phyloP scores from a whole-genome alignment of 805 yeast species.

The Ogataea zsoltii region DNA sequence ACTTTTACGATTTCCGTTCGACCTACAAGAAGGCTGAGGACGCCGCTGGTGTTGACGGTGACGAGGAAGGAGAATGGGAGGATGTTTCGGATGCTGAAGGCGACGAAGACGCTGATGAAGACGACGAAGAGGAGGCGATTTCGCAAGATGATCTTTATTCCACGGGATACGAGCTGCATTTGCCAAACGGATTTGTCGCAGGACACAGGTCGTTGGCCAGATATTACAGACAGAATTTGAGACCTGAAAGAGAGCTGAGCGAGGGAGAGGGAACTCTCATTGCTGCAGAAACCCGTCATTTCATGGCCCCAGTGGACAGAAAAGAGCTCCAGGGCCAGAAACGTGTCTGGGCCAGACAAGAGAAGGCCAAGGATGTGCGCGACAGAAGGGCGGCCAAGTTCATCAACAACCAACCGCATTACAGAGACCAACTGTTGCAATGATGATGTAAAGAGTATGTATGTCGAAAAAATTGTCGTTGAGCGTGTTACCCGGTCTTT shows the following conservation, averaged over 20 bases:
- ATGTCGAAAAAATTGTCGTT: not conserved
- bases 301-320: conserved; percentile 42
- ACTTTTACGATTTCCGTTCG: conserved; percentile 81
- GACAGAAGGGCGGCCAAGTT: conserved; percentile 61
- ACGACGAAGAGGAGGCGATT: conserved; percentile 34
- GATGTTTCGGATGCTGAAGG: conserved; percentile 33
- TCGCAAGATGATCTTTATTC: conserved; percentile 34
- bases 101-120: conserved; percentile 36
- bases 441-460: conserved; percentile 8
- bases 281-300: conserved; percentile 69
- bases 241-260: conserved; percentile 47
- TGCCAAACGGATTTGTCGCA: conserved; percentile 76
- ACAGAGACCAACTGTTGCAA: conserved; percentile 68
- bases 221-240: conserved; percentile 66
- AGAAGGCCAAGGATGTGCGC: conserved; percentile 48
- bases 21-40: conserved; percentile 44
- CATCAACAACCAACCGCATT: conserved; percentile 82
- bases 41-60: conserved; percentile 19
- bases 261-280: conserved; percentile 77
- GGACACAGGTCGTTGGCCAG: conserved; percentile 81
- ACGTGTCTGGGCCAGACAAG: conserved; percentile 64
- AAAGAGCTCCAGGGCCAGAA: conserved; percentile 44
- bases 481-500: not conserved
- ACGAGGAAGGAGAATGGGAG: conserved; percentile 38
- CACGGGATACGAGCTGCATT: conserved; percentile 60